Evolutionary conservation across 1,139 yeast species (phyloP).

Genomic region (Saccharomyces hybrid): DNA sequence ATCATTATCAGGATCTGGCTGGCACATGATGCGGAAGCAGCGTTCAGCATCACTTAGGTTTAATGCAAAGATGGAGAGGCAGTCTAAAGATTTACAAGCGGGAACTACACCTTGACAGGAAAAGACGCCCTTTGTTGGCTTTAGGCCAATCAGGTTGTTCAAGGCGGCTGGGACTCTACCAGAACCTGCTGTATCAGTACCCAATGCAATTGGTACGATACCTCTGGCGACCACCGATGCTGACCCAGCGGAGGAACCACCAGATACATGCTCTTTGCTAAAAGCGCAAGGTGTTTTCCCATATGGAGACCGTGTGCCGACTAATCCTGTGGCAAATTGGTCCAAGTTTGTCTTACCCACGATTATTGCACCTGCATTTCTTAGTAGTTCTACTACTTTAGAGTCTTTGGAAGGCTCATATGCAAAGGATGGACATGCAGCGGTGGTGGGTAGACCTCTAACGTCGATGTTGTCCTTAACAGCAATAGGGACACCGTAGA

Average conservation of each 20-base stretch:
- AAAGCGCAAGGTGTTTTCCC: conserved; percentile 81
- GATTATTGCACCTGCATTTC: conserved; percentile 81
- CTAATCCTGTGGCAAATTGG: conserved; percentile 95
- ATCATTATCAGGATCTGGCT: conserved; percentile 63
- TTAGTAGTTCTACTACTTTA: conserved; percentile 58
- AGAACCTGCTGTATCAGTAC: conserved; percentile 98
- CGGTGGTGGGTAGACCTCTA: conserved; percentile 75
- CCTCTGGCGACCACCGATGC: conserved; percentile 87
- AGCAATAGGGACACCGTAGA: conserved; percentile 89
- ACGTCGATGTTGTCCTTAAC: conserved; percentile 93
- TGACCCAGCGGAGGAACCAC: conserved; percentile 96
- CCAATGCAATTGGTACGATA: conserved; percentile 77
- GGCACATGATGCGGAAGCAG: conserved; percentile 60
- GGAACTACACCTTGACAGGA: conserved; percentile 89
- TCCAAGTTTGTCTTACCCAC: conserved; percentile 91
- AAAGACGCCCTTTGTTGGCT: conserved; percentile 84
- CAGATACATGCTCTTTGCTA: conserved; percentile 68
- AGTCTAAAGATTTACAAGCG: conserved; percentile 92
- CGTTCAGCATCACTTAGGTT: conserved; percentile 77
- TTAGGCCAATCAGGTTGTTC: conserved; percentile 83
- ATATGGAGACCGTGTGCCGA: conserved; percentile 90
- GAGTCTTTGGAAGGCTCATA: conserved; percentile 67
- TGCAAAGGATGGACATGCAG: conserved; percentile 83
- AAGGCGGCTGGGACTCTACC: conserved; percentile 97
- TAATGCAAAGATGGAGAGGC: conserved; percentile 77